These are phyloP conservation scores for Syzygium grande DNA, from an alignment of 345 rosid species.

Conservation along the genomic window DNA sequence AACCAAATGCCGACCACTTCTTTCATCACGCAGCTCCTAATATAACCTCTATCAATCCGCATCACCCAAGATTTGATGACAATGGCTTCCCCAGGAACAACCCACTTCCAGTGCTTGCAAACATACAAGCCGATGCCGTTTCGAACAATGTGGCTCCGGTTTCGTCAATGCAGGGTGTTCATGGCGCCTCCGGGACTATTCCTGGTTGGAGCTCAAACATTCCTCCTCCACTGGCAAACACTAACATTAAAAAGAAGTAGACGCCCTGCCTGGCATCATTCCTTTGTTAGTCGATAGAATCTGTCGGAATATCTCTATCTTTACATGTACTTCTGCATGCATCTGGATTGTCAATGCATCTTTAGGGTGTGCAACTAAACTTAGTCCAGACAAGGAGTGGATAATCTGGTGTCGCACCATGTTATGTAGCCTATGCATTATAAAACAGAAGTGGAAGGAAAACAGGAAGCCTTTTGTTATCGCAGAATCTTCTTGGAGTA, in stretches of 20 bases:
- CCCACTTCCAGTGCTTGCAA: slow-evolving; percentile 9
- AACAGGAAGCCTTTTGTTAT: background rate
- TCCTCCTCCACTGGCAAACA: slow-evolving; percentile 5
- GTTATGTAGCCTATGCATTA: background rate
- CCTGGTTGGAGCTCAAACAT: slow-evolving; percentile 13
- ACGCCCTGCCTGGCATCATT: background rate
- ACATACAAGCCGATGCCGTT: slow-evolving; percentile 1
- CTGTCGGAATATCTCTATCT: background rate
- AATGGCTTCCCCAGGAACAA: slow-evolving; percentile 10
- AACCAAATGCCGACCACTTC: slow-evolving; percentile 25
- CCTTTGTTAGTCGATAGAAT: background rate
- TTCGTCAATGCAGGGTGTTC: slow-evolving; percentile 10
- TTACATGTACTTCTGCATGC: background rate
- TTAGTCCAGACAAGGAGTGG: background rate
- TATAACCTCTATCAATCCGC: slow-evolving; percentile 14
- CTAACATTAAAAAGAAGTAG: background rate
- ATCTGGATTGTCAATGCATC: background rate
- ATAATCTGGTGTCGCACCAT: background rate
- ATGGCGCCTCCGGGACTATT: background rate
- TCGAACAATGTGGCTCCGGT: slow-evolving; percentile 5
- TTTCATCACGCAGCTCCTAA: slow-evolving; percentile 30
- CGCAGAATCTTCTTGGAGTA: background rate
- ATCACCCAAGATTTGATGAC: slow-evolving; percentile 20
- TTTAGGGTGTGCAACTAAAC: background rate
- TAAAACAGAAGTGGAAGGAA: background rate